phyloP scores from a whole-genome alignment of 1,284 basidiomycete genomes.

The Pseudozyma hubeiensis region DNA sequence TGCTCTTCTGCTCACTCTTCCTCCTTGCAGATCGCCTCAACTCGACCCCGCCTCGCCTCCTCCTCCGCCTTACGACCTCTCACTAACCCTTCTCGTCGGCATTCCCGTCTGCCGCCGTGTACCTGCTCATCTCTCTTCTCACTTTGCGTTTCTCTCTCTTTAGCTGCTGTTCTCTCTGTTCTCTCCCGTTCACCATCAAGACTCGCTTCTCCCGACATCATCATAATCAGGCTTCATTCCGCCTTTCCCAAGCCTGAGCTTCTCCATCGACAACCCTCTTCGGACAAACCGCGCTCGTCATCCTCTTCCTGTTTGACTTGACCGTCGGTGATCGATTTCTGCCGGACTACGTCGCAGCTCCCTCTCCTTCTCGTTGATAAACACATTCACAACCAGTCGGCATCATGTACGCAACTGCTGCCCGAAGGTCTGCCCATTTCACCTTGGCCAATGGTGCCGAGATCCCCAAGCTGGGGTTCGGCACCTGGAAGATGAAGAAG shows the following conservation, averaged over 20 bases:
- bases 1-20: conserved; percentile 7
- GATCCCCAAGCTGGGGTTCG: conserved; percentile 62
- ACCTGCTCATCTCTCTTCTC: conserved; percentile 5
- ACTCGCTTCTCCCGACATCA: conserved; percentile 4
- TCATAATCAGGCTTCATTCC: conserved; percentile 1
- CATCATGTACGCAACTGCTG: conserved; percentile 53
- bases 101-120: conserved; percentile 21
- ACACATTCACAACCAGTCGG: conserved; percentile 2
- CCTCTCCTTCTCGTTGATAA: no score
- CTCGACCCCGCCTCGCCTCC: conserved; percentile 4
- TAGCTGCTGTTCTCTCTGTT: conserved; percentile 10
- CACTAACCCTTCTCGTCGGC: conserved; percentile 23
- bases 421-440: conserved; percentile 55
- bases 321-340: conserved; percentile 2
- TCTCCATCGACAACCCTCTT: background rate
- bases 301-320: conserved; percentile 1
- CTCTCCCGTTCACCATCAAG: conserved; percentile 12
- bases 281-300: conserved; percentile 7
- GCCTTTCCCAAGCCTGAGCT: conserved; percentile 1
- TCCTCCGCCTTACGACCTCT: conserved; percentile 5
- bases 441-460: conserved; percentile 59
- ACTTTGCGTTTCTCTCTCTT: conserved; percentile 7
- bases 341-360: background rate
- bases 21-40: conserved; percentile 23
- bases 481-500: conserved; percentile 61